Evolutionary conservation across 129 eudicot genomes (phyloP).

Genomic region (Flaveria linearis): DNA sequence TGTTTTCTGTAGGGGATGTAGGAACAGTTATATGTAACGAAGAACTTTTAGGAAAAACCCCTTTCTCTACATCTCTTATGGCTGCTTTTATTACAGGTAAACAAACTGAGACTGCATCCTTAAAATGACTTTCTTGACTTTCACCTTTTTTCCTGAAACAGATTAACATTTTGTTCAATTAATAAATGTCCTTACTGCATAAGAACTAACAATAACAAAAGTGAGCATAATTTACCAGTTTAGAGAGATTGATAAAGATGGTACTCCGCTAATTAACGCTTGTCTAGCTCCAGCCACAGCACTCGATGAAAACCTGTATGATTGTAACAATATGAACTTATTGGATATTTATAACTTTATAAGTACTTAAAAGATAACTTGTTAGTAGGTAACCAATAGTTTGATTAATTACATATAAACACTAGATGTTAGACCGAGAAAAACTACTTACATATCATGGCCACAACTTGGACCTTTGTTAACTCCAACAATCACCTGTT

Average conservation of each 20-base stretch:
- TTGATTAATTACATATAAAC: neutral
- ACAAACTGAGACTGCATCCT: slow-evolving; percentile 88
- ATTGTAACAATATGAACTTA: no score
- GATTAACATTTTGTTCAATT: slow-evolving; percentile 1
- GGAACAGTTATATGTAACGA: slow-evolving; percentile 73
- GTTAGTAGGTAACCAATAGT: neutral
- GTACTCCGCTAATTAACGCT: slow-evolving; percentile 84
- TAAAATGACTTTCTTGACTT: slow-evolving; percentile 81
- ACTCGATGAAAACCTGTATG: no score
- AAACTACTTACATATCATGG: slow-evolving; percentile 70
- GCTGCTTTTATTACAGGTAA: slow-evolving; percentile 77
- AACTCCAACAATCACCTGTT: slow-evolving; percentile 92
- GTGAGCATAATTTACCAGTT: slow-evolving; percentile 57
- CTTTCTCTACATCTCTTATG: slow-evolving; percentile 69
- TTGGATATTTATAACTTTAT: no score
- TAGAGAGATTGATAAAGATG: slow-evolving; percentile 80
- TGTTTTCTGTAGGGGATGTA: slow-evolving; percentile 64
- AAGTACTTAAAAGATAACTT: slow-evolving; percentile 15
- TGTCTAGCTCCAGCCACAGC: slow-evolving; percentile 88
- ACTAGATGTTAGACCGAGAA: neutral
- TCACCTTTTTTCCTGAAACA: slow-evolving; percentile 75
- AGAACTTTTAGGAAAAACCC: slow-evolving; percentile 68
- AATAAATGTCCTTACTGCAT: neutral
- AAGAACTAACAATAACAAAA: slow-evolving; percentile 8
- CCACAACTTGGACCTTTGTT: slow-evolving; percentile 87